Percentiles rank a stretch among this genome's conserved stretches.
phyloP scores from a whole-genome alignment of 129 eudicot species.

The Heracleum sosnowskyi region DNA sequence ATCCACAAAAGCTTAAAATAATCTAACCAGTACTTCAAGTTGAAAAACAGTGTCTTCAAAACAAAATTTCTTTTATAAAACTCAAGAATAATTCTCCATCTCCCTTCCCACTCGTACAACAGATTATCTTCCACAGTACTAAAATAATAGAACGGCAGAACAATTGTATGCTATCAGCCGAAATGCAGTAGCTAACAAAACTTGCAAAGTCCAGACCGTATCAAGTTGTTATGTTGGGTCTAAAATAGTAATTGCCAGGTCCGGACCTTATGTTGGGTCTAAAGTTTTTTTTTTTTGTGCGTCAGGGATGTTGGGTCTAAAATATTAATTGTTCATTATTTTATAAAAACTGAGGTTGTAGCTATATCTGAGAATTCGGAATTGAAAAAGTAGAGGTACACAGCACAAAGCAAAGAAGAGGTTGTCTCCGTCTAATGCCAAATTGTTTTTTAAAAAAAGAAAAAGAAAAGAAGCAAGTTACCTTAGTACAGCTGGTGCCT shows the following conservation, averaged over 20 bases:
- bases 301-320: neutral
- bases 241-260: neutral
- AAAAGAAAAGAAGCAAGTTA: conserved; percentile 15
- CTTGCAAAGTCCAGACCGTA: neutral
- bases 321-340: neutral
- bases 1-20: neutral
- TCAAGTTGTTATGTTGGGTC: neutral
- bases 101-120: neutral
- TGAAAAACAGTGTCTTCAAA: neutral
- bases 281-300: neutral
- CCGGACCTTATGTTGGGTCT: neutral
- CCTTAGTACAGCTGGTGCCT: conserved; percentile 58
- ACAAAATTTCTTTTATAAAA: neutral
- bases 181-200: neutral
- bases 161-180: neutral
- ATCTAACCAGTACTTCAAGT: neutral
- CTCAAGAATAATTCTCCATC: neutral
- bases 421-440: neutral
- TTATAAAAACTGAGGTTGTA: neutral
- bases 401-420: neutral
- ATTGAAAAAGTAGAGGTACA: neutral
- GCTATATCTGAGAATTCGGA: neutral
- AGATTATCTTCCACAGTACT: neutral
- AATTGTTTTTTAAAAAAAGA: neutral
- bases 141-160: neutral